Conservation (phyloP, 2,329 filamentous ascomycete species). For the Alternaria metachromatica region DNA sequence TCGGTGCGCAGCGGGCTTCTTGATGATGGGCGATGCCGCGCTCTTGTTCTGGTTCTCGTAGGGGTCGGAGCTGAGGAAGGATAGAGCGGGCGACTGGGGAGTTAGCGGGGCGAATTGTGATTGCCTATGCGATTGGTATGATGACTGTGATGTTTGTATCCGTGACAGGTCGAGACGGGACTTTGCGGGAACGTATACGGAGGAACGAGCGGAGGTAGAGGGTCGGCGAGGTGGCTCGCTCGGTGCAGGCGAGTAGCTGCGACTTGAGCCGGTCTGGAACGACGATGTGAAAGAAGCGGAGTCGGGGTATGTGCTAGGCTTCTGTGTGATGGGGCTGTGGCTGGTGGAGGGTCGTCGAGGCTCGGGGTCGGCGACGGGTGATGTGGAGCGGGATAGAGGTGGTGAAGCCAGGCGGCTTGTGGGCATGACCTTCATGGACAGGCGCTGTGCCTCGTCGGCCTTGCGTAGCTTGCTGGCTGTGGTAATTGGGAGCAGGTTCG, state of each 20-base stretch:
- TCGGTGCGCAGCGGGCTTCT: slow-evolving; percentile 43
- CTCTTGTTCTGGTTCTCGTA: slow-evolving; percentile 42
- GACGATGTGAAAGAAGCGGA: slow-evolving; percentile 34
- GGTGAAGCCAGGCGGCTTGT: slow-evolving; percentile 13
- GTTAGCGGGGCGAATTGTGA: slow-evolving; percentile 35
- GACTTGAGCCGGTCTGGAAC: slow-evolving; percentile 30
- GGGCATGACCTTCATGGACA: slow-evolving; percentile 33
- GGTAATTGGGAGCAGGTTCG: slow-evolving; percentile 36
- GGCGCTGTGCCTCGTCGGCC: slow-evolving; percentile 32
- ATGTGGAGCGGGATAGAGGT: slow-evolving; percentile 29
- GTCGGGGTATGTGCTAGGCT: slow-evolving; percentile 25
- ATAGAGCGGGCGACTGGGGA: slow-evolving; percentile 39
- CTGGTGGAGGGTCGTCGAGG: slow-evolving; percentile 38
- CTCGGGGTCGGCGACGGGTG: slow-evolving; percentile 29
- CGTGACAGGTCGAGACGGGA: slow-evolving; percentile 25
- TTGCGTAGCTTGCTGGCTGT: slow-evolving; percentile 38
- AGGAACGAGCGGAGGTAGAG: slow-evolving; percentile 34
- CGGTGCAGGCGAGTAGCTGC: slow-evolving; percentile 33
- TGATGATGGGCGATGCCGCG: slow-evolving; percentile 42
- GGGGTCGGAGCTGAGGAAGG: slow-evolving; percentile 49
- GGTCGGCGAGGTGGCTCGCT: slow-evolving; percentile 31
- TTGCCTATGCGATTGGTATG: slow-evolving; percentile 21
- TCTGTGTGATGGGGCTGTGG: slow-evolving; percentile 34
- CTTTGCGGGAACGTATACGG: slow-evolving; percentile 32
- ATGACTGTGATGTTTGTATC: slow-evolving; percentile 23